Conservation (phyloP, 2,329 filamentous ascomycete species). For the Ustulina deusta region DNA sequence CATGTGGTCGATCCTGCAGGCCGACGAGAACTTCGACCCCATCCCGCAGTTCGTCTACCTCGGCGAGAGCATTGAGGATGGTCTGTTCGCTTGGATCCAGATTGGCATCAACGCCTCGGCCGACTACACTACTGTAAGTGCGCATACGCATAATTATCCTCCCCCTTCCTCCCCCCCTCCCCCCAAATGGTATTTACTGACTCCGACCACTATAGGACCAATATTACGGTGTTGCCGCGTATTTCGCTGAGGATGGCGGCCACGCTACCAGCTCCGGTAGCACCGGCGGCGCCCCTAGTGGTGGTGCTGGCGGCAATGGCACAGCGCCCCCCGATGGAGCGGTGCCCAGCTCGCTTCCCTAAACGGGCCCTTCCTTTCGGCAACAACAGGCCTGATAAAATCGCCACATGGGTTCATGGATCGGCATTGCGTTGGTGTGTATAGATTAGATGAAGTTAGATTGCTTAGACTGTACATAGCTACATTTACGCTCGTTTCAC, state of each 20-base stretch:
- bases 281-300: constrained; percentile 23
- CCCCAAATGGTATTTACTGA: background rate
- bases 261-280: constrained; percentile 44
- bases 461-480: constrained; percentile 1
- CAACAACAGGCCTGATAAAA: background rate
- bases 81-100: constrained; percentile 62
- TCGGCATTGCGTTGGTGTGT: background rate
- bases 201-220: constrained; percentile 25
- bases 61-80: constrained; percentile 60
- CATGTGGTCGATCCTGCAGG: constrained; percentile 50
- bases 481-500: background rate
- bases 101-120: constrained; percentile 59
- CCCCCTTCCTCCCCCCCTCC: too few species aligned
- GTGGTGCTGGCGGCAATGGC: constrained; percentile 41
- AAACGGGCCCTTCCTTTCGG: background rate
- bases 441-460: background rate
- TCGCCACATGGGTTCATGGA: background rate
- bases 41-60: constrained; percentile 65
- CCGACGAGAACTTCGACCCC: constrained; percentile 55
- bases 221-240: constrained; percentile 47
- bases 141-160: too few species aligned
- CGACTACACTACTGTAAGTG: constrained; percentile 43
- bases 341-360: constrained; percentile 27
- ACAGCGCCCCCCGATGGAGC: constrained; percentile 22
- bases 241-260: constrained; percentile 47